Conservation (phyloP, 225 moss, liverwort and hornwort genomes). For the Physcomitrium patens region DNA sequence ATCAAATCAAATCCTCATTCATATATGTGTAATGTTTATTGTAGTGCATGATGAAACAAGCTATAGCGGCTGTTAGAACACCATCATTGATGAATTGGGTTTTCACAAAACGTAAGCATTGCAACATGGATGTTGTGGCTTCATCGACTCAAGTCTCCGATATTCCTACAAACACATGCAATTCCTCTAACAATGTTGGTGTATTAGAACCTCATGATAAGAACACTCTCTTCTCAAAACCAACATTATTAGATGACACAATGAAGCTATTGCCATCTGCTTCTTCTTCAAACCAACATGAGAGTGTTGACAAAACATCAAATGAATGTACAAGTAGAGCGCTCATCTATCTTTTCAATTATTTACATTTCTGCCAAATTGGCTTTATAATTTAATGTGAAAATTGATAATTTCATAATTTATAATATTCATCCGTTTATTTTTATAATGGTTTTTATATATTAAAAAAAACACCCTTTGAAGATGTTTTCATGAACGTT, state of each 20-base stretch:
- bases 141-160: conserved; percentile 20
- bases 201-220: neutral
- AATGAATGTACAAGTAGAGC: conserved; percentile 20
- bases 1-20: neutral
- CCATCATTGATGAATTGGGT: conserved; percentile 62
- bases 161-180: neutral
- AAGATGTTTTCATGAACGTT: conserved; percentile 9
- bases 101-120: conserved; percentile 17
- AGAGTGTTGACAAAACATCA: neutral
- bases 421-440: neutral
- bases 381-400: neutral
- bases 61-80: conserved; percentile 67
- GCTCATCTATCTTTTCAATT: too few species aligned
- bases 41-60: conserved; percentile 76
- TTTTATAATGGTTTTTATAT: accelerated
- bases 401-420: neutral
- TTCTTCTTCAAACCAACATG: conserved; percentile 31
- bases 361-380: too few species aligned
- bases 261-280: conserved; percentile 27
- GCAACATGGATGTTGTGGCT: conserved; percentile 7
- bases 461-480: accelerated
- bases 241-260: neutral
- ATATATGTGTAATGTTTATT: neutral
- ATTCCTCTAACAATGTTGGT: accelerated
- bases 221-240: neutral